Percentiles rank a stretch among this genome's conserved stretches.
These are phyloP conservation scores for Flagelloscypha sp. DNA, from an alignment of 768 basidiomycete genomes.

Conservation along the genomic window DNA sequence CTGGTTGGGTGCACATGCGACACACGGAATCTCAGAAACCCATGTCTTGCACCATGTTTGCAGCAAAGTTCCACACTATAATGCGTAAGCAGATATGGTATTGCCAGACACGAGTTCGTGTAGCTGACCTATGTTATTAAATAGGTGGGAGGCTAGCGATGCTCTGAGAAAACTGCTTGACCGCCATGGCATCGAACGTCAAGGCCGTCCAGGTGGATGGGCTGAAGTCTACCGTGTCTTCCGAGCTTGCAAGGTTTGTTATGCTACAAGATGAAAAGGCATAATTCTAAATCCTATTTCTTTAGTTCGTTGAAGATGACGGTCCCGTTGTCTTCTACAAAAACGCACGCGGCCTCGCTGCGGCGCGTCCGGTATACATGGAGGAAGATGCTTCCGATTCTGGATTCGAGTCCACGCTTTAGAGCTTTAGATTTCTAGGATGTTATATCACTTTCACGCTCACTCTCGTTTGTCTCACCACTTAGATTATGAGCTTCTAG, in stretches of 20 bases:
- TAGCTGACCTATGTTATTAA: slow-evolving; percentile 3
- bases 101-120: too few relatives aligned
- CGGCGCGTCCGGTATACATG: slow-evolving; percentile 55
- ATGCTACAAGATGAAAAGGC: too few relatives aligned
- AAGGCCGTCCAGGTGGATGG: slow-evolving; percentile 75
- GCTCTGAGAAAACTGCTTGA: slow-evolving; percentile 72
- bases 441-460: too few relatives aligned
- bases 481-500: too few relatives aligned
- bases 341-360: slow-evolving; percentile 73
- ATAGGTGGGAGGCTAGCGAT: slow-evolving; percentile 81
- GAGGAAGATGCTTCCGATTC: slow-evolving; percentile 51
- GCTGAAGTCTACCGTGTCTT: slow-evolving; percentile 71
- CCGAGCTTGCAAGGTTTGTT: slow-evolving; percentile 62
- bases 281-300: too few relatives aligned
- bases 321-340: slow-evolving; percentile 89
- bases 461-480: too few relatives aligned
- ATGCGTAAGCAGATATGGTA: slow-evolving; percentile 54
- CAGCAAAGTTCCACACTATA: slow-evolving; percentile 95
- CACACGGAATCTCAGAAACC: slow-evolving; percentile 91
- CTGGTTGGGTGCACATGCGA: slow-evolving; percentile 78
- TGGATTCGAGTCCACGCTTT: slow-evolving; percentile 46
- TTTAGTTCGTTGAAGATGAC: slow-evolving; percentile 86
- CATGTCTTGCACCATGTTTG: slow-evolving; percentile 88
- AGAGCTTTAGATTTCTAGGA: too few relatives aligned
- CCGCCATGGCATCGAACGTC: slow-evolving; percentile 41